Base-by-base conservation (phyloP, 495 filamentous ascomycete genomes). In the Aspergillus diversus region DNA sequence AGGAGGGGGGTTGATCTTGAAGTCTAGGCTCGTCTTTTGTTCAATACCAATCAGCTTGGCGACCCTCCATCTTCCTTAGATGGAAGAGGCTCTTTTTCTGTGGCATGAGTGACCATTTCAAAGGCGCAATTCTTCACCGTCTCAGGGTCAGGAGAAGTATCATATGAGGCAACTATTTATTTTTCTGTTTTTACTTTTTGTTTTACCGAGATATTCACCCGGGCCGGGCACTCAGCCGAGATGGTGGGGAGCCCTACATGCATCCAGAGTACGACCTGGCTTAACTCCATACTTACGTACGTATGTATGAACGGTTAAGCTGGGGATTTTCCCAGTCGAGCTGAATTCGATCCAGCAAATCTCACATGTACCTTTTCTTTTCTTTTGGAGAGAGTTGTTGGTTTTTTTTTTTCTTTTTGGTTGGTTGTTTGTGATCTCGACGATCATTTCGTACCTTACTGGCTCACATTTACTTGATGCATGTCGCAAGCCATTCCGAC, bases 151-250 rank as follows among this genome's bases (percentile, higher is more conserved):
- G 21, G 21, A 27, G 21, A 27, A 27, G 52, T 27, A 53, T 61
- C 63, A 61, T 21, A 50, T 56, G 59, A 65, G 53, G 54, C 58
- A 46, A 55, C 53, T 27, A 54, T 48, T 31, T 35, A 52, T 46
- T 16, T 21, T 16, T 51, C 21, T 13, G 33, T 33, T 48, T 32
- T 48, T 9, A 50, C 27, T 17, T 4, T 21, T 50, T 21, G 21
- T 17, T 50, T 17, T 50, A 1, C 21, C 21, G 5, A 6, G 39
- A 11, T 33, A 16, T 17, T 27, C 47, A 5, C n/a, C n/a, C 16
- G 21, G 27, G 27, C 47, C 47, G 6, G 16, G 16, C n/a, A 31
- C 17, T 21, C 57, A 52, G 49, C 58, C 58, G 48, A 43, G 33
- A 52, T 60, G 57, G 57, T 52, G 57, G 51, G 39, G 17, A 52